Evolutionary conservation across 345 rosid species (phyloP).

Genomic region (Cardiospermum halicacabum): DNA sequence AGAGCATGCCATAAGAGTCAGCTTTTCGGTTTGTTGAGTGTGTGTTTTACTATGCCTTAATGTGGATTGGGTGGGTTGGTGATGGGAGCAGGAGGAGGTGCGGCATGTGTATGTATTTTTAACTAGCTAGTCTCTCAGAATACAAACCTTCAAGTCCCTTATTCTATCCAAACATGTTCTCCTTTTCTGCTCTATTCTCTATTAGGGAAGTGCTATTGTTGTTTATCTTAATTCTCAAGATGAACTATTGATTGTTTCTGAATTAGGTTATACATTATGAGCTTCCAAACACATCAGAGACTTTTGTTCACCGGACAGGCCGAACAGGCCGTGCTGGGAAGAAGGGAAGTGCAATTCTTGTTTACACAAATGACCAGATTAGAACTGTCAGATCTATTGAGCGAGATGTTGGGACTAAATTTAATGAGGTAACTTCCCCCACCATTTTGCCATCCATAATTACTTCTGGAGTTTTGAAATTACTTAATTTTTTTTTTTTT

Average conservation of each 20-base stretch:
- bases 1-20: neutral
- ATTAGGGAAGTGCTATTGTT: neutral
- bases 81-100: neutral
- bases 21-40: neutral
- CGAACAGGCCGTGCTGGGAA: slow-evolving; percentile 99
- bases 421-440: slow-evolving; percentile 54
- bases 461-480: neutral
- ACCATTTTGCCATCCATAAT: neutral
- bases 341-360: slow-evolving; percentile 86
- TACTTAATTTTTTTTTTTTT: too few relatives aligned
- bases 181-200: neutral
- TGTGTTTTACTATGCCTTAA: neutral
- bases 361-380: slow-evolving; percentile 64
- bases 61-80: neutral
- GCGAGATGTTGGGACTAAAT: slow-evolving; percentile 88
- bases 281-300: slow-evolving; percentile 85
- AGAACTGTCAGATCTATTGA: slow-evolving; percentile 63
- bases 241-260: slow-evolving; percentile 6
- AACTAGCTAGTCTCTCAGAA: too few relatives aligned
- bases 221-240: neutral
- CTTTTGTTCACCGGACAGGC: slow-evolving; percentile 96
- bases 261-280: slow-evolving; percentile 79
- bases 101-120: too few relatives aligned
- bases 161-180: neutral
- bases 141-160: too few relatives aligned